A percentile compares a stretch with the other conserved stretches of the same genome.
These are phyloP conservation scores for Austroboletus olivaceoglutinosus DNA, from an alignment of 1,284 basidiomycete species.

Conservation along the genomic window DNA sequence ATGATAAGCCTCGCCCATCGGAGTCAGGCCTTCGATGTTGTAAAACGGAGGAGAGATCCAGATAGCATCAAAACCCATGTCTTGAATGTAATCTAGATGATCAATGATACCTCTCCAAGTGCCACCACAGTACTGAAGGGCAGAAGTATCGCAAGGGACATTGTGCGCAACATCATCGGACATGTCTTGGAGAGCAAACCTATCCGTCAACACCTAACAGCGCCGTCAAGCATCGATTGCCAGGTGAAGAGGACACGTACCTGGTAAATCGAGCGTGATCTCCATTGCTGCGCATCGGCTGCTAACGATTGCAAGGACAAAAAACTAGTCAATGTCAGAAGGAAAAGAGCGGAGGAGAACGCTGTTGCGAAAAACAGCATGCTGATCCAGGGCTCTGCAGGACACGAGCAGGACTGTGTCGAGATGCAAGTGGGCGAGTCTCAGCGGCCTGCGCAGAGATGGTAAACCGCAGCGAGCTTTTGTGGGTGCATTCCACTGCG, in stretches of 20 bases:
- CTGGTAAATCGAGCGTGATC: conserved; percentile 43
- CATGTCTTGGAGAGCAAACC: conserved; percentile 60
- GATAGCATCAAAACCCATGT: conserved; percentile 73
- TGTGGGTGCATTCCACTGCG: conserved; percentile 17
- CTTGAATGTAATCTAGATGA: conserved; percentile 76
- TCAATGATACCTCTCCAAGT: conserved; percentile 68
- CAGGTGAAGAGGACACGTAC: conserved; percentile 14
- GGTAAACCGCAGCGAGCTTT: neutral
- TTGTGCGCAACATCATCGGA: conserved; percentile 36
- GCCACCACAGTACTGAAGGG: conserved; percentile 68
- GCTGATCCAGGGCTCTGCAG: neutral
- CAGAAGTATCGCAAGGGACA: conserved; percentile 49
- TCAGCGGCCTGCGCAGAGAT: conserved; percentile 8
- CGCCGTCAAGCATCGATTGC: neutral
- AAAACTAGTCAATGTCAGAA: conserved; percentile 9
- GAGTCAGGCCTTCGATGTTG: conserved; percentile 63
- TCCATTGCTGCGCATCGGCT: conserved; percentile 39
- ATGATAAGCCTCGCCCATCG: conserved; percentile 65
- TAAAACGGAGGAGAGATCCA: conserved; percentile 65
- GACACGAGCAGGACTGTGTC: conserved; percentile 1
- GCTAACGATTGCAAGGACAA: conserved; percentile 23
- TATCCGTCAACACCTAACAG: conserved; percentile 61
- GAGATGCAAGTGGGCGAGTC: neutral
- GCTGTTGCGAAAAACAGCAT: neutral
- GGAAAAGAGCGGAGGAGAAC: conserved; percentile 5